These are phyloP conservation scores for Plantago elongata DNA, from an alignment of 257 asterid species.

Conservation along the genomic window DNA sequence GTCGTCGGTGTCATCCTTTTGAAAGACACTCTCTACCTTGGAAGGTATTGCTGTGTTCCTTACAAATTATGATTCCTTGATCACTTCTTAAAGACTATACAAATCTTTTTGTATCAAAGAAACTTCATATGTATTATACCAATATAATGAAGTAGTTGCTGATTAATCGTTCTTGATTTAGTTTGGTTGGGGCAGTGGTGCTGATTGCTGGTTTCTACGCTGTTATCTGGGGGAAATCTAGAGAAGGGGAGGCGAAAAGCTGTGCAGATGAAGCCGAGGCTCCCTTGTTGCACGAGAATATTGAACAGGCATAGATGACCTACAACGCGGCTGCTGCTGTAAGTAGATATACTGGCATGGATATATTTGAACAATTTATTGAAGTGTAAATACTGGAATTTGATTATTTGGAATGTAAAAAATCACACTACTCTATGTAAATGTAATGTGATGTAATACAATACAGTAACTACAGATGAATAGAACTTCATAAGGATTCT, in stretches of 20 bases:
- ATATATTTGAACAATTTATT: neutral
- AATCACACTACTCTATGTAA: neutral
- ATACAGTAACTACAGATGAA: too few relatives aligned
- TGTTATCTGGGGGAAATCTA: slow-evolving; percentile 54
- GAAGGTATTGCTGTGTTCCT: slow-evolving; percentile 35
- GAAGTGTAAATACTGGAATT: neutral
- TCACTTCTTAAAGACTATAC: too few relatives aligned
- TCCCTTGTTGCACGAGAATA: slow-evolving; percentile 32
- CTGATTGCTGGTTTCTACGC: slow-evolving; percentile 44
- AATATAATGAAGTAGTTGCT: neutral
- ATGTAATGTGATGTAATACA: too few relatives aligned
- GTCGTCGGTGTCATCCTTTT: slow-evolving; percentile 41
- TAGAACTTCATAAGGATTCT: too few relatives aligned
- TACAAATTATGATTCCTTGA: too few relatives aligned
- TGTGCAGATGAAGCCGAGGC: slow-evolving; percentile 18
- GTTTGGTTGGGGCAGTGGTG: slow-evolving; percentile 45
- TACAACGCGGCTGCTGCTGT: neutral
- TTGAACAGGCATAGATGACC: slow-evolving; percentile 13
- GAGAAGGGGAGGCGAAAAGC: slow-evolving; percentile 27
- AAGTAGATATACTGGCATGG: slow-evolving; percentile 4
- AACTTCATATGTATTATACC: neutral
- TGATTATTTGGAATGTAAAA: neutral
- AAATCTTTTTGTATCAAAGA: too few relatives aligned
- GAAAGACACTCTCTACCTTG: slow-evolving; percentile 42
- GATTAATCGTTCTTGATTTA: slow-evolving; percentile 11